Percentiles rank a stretch among this genome's conserved stretches.
Conservation (phyloP, 2,329 filamentous ascomycete genomes). For the Diaporthe humulicola region DNA sequence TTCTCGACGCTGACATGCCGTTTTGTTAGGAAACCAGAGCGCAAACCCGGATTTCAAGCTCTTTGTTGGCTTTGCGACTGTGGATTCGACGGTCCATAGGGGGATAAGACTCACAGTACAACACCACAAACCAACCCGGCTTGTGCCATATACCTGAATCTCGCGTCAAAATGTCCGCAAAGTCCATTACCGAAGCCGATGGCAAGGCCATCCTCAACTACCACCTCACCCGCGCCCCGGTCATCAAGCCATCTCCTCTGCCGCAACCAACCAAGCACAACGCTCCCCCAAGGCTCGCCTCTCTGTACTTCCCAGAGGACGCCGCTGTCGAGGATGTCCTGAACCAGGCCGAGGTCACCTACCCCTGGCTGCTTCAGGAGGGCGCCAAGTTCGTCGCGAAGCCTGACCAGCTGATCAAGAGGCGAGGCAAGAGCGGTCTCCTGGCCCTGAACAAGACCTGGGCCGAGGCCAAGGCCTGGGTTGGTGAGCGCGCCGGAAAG, state of each 20-base stretch:
- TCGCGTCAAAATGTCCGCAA: slow-evolving; percentile 81
- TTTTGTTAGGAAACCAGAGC: slow-evolving; percentile 30
- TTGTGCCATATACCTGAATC: slow-evolving; percentile 41
- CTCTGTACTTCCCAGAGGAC: slow-evolving; percentile 93
- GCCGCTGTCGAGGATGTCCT: slow-evolving; percentile 86
- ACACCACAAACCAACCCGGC: slow-evolving; percentile 30
- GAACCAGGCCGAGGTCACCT: slow-evolving; percentile 95
- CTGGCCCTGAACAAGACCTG: slow-evolving; percentile 97
- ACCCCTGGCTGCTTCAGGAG: slow-evolving; percentile 90
- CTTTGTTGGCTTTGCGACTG: slow-evolving; percentile 38
- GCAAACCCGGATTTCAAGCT: slow-evolving; percentile 33
- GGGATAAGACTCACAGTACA: slow-evolving; percentile 31
- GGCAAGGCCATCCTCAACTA: slow-evolving; percentile 99
- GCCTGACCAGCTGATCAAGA: slow-evolving; percentile 99
- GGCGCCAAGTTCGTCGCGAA: slow-evolving; percentile 94
- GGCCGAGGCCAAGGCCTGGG: slow-evolving; percentile 93
- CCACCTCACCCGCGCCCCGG: slow-evolving; percentile 96
- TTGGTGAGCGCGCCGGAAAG: slow-evolving; percentile 93
- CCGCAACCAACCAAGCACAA: slow-evolving; percentile 89
- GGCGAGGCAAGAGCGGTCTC: slow-evolving; percentile 98
- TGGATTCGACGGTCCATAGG: slow-evolving; percentile 37
- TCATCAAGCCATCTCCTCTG: slow-evolving; percentile 98
- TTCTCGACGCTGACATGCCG: slow-evolving; percentile 35
- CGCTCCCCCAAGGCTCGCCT: slow-evolving; percentile 89
- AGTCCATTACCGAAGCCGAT: slow-evolving; percentile 98